Base-by-base conservation (phyloP, 257 asterid genomes). In the Scutellaria baicalensis region DNA sequence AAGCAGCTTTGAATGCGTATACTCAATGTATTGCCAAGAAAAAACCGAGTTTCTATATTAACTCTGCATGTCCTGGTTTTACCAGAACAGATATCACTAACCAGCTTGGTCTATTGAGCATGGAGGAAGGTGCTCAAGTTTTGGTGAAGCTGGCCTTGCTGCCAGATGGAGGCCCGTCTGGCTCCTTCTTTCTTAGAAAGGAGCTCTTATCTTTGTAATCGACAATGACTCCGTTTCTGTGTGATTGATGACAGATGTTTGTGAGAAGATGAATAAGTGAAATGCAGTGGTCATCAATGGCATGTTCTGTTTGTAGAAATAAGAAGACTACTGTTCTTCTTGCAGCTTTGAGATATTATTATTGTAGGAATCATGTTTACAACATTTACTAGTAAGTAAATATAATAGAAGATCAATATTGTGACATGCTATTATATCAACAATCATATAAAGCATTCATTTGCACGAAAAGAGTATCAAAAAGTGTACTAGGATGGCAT, bases 1-100 rank as follows among this genome's bases (percentile, higher is more conserved):
- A 89, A 77, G 85, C 83, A 65, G 85, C 87, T 11, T 2, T 89
- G 73, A 86, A 80, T 61, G 86, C 87, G 0, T 83, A 86, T 52
- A 77, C 92, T 0, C 69, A 79, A 72, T 23, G 76, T 11, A 6
- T 48, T 6, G 84, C 92, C 10, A 77, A 74, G 55, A 75, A 77
- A 8, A 5, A 84, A 44, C 80, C 82, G 1, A 65, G 33, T 13
- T 10, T 80, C 3, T 6, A 43, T 42, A 44, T 88, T 66, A 88
- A 88, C 45, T 67, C 69, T 1, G 77, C 81, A 21, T 83, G 90
- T 49, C 91, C 91, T 35, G 94, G 94, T 8, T 81, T 49, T 42
- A 66, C 72, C 7, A 83, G 74, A 63, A 86, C 95, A 0, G 81
- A 85, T 51, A 75, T 84, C 0, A 85, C 64, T 14, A 8, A 7